These are phyloP conservation scores for Fusarium keratoplasticum DNA, from an alignment of 2,329 filamentous ascomycete genomes.

Conservation along the genomic window DNA sequence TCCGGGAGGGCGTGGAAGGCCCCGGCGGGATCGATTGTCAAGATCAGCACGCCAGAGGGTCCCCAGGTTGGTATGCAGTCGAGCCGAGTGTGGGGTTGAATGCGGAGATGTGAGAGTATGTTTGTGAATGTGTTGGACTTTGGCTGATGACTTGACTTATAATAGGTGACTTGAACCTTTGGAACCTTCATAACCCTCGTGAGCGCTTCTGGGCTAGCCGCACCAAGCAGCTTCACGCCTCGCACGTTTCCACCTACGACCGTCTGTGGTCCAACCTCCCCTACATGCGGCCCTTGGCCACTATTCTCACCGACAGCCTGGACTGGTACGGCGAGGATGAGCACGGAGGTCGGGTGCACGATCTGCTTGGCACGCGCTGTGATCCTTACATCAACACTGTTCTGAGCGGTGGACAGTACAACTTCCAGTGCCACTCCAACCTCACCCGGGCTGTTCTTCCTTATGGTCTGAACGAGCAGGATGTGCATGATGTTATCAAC, in stretches of 20 bases:
- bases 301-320: slow-evolving; percentile 77
- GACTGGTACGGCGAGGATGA: slow-evolving; percentile 69
- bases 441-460: slow-evolving; percentile 78
- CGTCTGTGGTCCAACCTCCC: slow-evolving; percentile 83
- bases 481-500: slow-evolving; percentile 88
- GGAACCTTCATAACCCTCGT: slow-evolving; percentile 79
- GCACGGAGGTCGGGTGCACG: slow-evolving; percentile 77
- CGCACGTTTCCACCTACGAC: slow-evolving; percentile 78
- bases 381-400: slow-evolving; percentile 86
- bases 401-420: slow-evolving; percentile 76
- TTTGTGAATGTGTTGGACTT: not conserved
- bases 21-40: slow-evolving; percentile 74
- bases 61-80: slow-evolving; percentile 73
- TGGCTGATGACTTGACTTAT: slow-evolving; percentile 6
- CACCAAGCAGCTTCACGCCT: slow-evolving; percentile 81
- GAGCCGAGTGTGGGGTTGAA: not conserved
- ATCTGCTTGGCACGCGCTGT: slow-evolving; percentile 84
- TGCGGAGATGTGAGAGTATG: not conserved
- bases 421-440: slow-evolving; percentile 89
- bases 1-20: slow-evolving; percentile 80
- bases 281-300: slow-evolving; percentile 79
- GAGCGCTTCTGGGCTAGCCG: slow-evolving; percentile 86
- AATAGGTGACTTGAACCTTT: slow-evolving; percentile 81
- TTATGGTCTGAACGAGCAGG: slow-evolving; percentile 75
- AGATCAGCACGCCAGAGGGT: slow-evolving; percentile 80